A percentile compares a stretch with the other conserved stretches of the same genome.
Evolutionary conservation across 73 alveolate species (phyloP).

Genomic region (Breviolum minutum): DNA sequence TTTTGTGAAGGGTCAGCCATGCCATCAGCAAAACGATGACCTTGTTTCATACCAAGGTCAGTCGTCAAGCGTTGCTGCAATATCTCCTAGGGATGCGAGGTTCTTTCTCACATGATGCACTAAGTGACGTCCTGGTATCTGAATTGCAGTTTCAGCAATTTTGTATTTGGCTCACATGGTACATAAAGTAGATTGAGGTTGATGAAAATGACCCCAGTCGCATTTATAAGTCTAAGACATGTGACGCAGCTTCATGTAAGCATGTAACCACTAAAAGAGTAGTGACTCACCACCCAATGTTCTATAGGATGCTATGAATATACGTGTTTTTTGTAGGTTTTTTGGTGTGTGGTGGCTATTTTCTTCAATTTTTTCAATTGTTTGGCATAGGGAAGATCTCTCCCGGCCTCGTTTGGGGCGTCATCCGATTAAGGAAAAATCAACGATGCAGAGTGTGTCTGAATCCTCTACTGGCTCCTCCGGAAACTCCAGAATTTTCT

Average conservation of each 20-base stretch:
- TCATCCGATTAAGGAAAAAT: neutral
- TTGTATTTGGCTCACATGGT: no score
- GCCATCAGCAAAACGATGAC: no score
- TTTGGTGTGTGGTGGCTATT: no score
- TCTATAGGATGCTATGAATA: no score
- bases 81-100: slow-evolving; percentile 57
- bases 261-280: no score
- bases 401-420: neutral
- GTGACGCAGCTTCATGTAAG: neutral
- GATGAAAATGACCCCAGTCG: neutral
- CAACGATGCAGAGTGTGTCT: neutral
- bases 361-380: no score
- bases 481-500: neutral
- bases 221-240: neutral
- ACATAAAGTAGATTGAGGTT: no score
- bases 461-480: neutral
- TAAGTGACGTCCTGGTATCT: neutral
- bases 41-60: neutral
- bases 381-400: no score
- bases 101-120: slow-evolving; percentile 53
- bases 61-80: neutral
- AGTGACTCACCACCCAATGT: no score
- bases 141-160: no score
- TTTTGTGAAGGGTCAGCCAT: no score
- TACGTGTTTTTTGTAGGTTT: no score